phyloP scores from a whole-genome alignment of 768 basidiomycete species.

The Tubosaeta brunneosetosa region DNA sequence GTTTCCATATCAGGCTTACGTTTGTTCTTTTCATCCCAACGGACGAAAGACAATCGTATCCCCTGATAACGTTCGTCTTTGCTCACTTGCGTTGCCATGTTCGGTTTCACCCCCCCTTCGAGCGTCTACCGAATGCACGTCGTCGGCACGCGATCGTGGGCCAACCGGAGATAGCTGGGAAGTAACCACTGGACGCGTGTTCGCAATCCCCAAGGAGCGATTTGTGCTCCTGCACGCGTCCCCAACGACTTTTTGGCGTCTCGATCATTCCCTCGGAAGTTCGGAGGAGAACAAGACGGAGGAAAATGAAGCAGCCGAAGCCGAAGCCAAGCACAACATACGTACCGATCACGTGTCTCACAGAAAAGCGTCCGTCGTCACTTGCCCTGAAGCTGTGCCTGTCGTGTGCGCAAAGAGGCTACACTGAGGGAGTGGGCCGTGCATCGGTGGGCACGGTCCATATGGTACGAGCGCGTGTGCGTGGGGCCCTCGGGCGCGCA shows the following conservation, averaged over 20 bases:
- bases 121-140: background rate
- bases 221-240: background rate
- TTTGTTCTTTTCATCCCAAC: background rate
- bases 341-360: constrained; percentile 3
- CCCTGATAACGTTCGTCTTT: background rate
- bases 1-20: constrained; percentile 4
- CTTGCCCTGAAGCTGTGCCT: constrained; percentile 5
- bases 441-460: constrained; percentile 1
- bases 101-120: background rate
- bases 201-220: background rate
- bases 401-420: background rate
- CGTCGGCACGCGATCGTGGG: background rate
- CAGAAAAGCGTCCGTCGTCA: background rate
- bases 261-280: constrained; percentile 19
- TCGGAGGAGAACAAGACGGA: constrained; percentile 7
- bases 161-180: background rate
- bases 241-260: background rate
- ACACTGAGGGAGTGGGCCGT: background rate
- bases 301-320: background rate
- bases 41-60: background rate
- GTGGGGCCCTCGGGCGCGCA: background rate
- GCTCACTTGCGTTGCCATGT: background rate
- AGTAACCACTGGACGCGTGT: background rate
- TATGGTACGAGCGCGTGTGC: constrained; percentile 10
- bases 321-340: constrained; percentile 3